Conservation (phyloP, 768 basidiomycete species). For the Tylopilus plumbeoviolaceoides region DNA sequence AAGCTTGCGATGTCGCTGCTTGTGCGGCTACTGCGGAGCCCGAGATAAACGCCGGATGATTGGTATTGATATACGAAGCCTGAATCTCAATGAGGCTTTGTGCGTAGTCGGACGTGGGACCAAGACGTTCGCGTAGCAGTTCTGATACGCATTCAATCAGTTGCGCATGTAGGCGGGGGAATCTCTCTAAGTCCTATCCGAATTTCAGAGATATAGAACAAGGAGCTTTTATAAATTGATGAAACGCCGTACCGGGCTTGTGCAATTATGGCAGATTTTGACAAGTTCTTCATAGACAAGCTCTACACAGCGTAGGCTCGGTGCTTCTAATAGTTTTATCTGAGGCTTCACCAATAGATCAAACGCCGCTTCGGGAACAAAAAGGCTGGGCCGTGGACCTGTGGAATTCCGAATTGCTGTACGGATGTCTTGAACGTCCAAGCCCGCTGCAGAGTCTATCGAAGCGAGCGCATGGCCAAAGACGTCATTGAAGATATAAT, state of each 20-base stretch:
- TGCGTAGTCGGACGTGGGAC: slow-evolving; percentile 95
- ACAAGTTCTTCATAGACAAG: slow-evolving; percentile 98
- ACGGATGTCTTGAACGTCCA: slow-evolving; percentile 92
- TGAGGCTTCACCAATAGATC: slow-evolving; percentile 97
- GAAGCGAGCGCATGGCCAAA: slow-evolving; percentile 89
- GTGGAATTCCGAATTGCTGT: slow-evolving; percentile 99
- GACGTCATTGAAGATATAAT: slow-evolving; percentile 99
- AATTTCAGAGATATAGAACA: slow-evolving; percentile 12
- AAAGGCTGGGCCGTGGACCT: slow-evolving; percentile 91
- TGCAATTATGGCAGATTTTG: slow-evolving; percentile 99
- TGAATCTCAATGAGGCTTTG: slow-evolving; percentile 95
- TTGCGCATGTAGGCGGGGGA: slow-evolving; percentile 90
- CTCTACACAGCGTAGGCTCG: slow-evolving; percentile 93
- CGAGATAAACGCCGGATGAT: slow-evolving; percentile 91
- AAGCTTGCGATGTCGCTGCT: slow-evolving; percentile 38
- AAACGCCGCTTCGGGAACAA: slow-evolving; percentile 96
- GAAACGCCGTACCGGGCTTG: slow-evolving; percentile 62
- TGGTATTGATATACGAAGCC: slow-evolving; percentile 98
- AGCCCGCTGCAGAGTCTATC: slow-evolving; percentile 86
- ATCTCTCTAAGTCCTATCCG: slow-evolving; percentile 85
- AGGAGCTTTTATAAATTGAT: neutral
- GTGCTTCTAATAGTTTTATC: slow-evolving; percentile 92
- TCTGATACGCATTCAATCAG: slow-evolving; percentile 97
- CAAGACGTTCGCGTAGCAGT: slow-evolving; percentile 88
- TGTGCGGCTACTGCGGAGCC: slow-evolving; percentile 66